Conservation (phyloP, 176 grass and related monocot genomes). For the Paspalum vaginatum region DNA sequence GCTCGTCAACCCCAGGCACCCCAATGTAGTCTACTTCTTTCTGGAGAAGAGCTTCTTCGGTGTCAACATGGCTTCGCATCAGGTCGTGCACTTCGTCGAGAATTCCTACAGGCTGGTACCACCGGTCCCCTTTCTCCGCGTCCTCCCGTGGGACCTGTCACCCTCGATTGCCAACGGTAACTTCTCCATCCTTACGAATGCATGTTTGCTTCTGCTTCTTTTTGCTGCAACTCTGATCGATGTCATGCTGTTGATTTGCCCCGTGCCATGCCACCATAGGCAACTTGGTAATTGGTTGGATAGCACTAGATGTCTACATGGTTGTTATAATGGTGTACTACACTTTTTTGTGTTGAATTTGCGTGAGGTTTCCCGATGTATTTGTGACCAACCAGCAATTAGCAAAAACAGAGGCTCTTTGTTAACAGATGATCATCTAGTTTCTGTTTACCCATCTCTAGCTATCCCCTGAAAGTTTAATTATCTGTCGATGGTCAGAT, state of each 20-base stretch:
- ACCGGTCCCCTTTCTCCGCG: background rate
- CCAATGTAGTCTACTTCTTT: constrained; percentile 5
- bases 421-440: background rate
- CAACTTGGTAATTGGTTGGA: background rate
- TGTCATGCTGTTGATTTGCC: too few species aligned
- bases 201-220: too few species aligned
- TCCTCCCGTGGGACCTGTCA: constrained; percentile 11
- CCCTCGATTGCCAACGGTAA: background rate
- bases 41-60: background rate
- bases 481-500: background rate
- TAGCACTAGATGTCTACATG: background rate
- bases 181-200: too few species aligned
- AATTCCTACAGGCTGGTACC: background rate
- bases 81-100: background rate
- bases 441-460: background rate
- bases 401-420: background rate
- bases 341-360: background rate
- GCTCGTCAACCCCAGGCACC: background rate
- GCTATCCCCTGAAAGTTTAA: background rate
- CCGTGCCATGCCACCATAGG: background rate
- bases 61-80: background rate
- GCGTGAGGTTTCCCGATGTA: background rate
- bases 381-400: background rate
- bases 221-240: too few species aligned
- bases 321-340: background rate